Evolutionary conservation across 1,139 yeast species (phyloP).

Genomic region (Waltiozyma sp.): DNA sequence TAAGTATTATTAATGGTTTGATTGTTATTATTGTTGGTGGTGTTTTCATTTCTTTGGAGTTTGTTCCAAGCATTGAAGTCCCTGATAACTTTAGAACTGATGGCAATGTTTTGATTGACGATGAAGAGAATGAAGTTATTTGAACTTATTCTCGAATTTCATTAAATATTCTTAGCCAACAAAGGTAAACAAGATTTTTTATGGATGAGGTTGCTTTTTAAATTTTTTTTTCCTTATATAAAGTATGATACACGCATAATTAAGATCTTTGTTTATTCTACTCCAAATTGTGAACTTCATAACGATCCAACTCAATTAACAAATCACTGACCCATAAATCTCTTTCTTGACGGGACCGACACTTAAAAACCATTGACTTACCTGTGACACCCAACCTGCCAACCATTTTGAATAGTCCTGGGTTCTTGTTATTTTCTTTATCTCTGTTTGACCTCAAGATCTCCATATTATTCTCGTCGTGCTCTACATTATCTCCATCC

Average conservation of each 20-base stretch:
- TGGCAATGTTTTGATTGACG: conserved; percentile 15
- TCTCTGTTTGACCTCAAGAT: not conserved
- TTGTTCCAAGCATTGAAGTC: conserved; percentile 57
- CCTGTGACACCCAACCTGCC: conserved; percentile 61
- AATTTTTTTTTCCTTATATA: too few species aligned
- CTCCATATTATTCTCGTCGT: too few species aligned
- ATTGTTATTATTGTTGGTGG: conserved; percentile 49
- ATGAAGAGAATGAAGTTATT: conserved; percentile 20
- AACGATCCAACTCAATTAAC: conserved; percentile 53
- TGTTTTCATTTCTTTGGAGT: conserved; percentile 50
- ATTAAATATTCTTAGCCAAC: too few species aligned
- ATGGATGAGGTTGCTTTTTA: too few species aligned
- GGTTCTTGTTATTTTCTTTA: conserved; percentile 21
- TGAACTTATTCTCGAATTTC: too few species aligned
- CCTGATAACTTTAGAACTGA: conserved; percentile 48
- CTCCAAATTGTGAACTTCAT: conserved; percentile 11
- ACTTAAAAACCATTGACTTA: conserved; percentile 59
- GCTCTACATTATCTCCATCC: conserved; percentile 4
- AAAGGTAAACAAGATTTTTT: too few species aligned
- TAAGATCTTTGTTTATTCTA: not conserved
- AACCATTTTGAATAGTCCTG: conserved; percentile 32
- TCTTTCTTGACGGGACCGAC: conserved; percentile 72
- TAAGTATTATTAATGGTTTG: conserved; percentile 45
- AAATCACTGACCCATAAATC: conserved; percentile 73
- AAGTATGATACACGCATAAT: too few species aligned